Base-by-base conservation (phyloP, 2,329 filamentous ascomycete genomes). In the Cyanodermella asteris region DNA sequence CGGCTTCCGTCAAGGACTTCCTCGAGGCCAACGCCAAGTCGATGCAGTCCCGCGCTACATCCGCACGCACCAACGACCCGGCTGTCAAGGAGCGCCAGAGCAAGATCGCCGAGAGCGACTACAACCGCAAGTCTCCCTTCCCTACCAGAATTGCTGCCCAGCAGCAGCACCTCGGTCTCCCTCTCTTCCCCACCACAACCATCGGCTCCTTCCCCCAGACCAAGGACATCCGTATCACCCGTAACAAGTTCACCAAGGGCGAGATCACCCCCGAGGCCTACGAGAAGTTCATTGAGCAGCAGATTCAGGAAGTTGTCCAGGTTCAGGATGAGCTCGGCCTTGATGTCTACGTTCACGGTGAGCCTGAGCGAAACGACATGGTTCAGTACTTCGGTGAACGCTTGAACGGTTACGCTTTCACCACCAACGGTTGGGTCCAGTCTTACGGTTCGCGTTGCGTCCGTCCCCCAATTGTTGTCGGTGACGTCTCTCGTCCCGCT, bases 361-460 rank as follows among this genome's bases (percentile, higher is more conserved):
- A 97, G 68, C 87, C 87, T 32, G 87, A 97, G 71, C 81, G 87
- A 55, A 97, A 97, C 62, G 87, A 97, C 72, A 97, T 97, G 87
- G 87, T 97, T 27, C 87, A 97, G 60, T 97, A 93, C 72, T 97
- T 97, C 44, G 87, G 87, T 56, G 87, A 97, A 70, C 76, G 80
- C 46, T 67, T 97, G 35, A 70, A 90, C 45, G 87, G 87, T 46
- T 97, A 94, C 54, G 75, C 81, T 50, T 97, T 97, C 70, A 97
- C 87, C 51, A 94, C 84, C 52, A 77, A 93, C 61, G 87, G 78
- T 41, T 97, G 87, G 87, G 87, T 97, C 29, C 81, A 97, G 68
- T 80, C 70, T 44, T 97, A 97, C 56, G 87, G 87, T 45, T 97
- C 87, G 40, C 87, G 87, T 47, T 97, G 87, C 55, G 87, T 97